Evolutionary conservation across 192 early-diverging fungal species (phyloP), one percentile per base, ranked within the genome.

Genomic region (Coemansia sp.): DNA sequence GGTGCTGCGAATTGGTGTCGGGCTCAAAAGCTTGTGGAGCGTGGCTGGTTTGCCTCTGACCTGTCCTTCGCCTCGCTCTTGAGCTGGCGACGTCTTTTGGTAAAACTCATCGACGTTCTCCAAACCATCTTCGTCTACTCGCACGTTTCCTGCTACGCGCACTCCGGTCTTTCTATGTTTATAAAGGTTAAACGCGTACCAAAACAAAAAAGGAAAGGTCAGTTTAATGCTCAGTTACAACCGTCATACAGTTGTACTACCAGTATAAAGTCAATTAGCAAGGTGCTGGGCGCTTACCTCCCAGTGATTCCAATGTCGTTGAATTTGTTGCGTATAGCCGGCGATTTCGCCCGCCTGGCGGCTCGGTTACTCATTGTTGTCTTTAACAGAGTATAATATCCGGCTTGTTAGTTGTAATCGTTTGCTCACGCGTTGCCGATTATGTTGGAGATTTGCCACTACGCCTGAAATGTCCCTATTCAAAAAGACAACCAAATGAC

Each of bases 81-180:
- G 59, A 10, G 26, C 52, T 16, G 78, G 78, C 60, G 78, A 70
- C 16, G 78, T 81, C 33, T 73, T 66, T 50, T 73, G 67, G 65
- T 76, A 81, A 50, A 81, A 81, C 70, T 75, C 78, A 26, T 73
- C 78, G 16, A 81, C 74, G 46, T 81, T 81, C 21, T 81, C 78
- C 47, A 81, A 28, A 23, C 78, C 78, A 26, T 81, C 78, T 0
- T 69, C 66, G 62, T 81, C 78, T 3, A 81, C 74, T 11, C 42
- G 64, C 10, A 81, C 78, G 38, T 52, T 38, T 26, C 78, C 78
- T 0, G 78, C 67, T 14, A 76, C 78, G 7, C 74, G 69, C n/a
- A 76, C 73, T 9, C 78, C 78, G 2, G 78, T 81, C 44, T 81
- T 81, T 47, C 78, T 79, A 79, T 6, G 63, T 13, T 28, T 30